These are phyloP conservation scores for Penicillium decumbens DNA, from an alignment of 2,329 filamentous ascomycete species.

Conservation along the genomic window DNA sequence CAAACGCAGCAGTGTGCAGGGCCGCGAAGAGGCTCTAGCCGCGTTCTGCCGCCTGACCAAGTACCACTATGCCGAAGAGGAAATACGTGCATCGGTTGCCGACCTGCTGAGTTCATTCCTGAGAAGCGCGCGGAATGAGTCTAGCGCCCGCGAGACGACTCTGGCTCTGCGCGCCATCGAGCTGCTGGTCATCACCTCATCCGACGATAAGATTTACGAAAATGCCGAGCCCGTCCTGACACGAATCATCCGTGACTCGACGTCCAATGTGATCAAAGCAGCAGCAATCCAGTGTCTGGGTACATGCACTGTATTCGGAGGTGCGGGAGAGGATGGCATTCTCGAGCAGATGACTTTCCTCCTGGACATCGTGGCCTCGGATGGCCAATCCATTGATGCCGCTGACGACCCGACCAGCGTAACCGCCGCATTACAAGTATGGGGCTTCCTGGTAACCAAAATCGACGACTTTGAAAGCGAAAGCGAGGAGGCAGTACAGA, in stretches of 20 bases:
- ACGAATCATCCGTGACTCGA: conserved; percentile 61
- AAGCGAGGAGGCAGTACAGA: conserved; percentile 69
- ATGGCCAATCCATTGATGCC: conserved; percentile 68
- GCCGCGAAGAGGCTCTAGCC: conserved; percentile 61
- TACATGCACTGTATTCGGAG: conserved; percentile 69
- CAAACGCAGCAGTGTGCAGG: conserved; percentile 70
- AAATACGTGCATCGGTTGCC: conserved; percentile 55
- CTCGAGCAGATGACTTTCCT: conserved; percentile 70
- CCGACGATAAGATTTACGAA: conserved; percentile 63
- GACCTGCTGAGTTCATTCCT: conserved; percentile 64
- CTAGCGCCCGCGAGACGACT: conserved; percentile 63
- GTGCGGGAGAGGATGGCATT: conserved; percentile 63
- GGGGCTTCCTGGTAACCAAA: conserved; percentile 74
- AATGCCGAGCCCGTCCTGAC: conserved; percentile 56
- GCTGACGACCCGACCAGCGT: conserved; percentile 67
- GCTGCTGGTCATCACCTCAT: conserved; percentile 64
- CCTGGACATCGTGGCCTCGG: conserved; percentile 71
- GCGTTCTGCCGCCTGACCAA: conserved; percentile 63
- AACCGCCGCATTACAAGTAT: conserved; percentile 68
- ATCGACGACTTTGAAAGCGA: conserved; percentile 68
- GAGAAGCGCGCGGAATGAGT: conserved; percentile 65
- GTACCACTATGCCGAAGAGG: conserved; percentile 60
- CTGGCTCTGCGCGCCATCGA: conserved; percentile 68
- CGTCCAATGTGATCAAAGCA: conserved; percentile 60
- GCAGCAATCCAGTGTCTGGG: conserved; percentile 69